These are phyloP conservation scores for Phytophthora hibernalis DNA, from an alignment of 352 stramenopile species.

Conservation along the genomic window DNA sequence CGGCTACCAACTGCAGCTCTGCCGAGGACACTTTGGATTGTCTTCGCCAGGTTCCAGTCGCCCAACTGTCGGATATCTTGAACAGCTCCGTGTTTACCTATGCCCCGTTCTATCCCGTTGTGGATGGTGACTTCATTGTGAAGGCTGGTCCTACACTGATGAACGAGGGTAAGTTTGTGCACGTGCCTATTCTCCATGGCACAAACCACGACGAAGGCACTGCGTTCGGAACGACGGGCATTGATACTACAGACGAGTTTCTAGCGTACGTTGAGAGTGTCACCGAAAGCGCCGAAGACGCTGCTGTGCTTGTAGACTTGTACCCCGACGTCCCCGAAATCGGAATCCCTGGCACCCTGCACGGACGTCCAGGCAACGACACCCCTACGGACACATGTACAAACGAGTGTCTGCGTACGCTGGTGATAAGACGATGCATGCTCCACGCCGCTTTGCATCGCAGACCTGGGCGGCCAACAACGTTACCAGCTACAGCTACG, in stretches of 20 bases:
- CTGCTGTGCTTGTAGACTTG: conserved; percentile 11
- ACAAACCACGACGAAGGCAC: conserved; percentile 38
- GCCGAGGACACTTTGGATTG: conserved; percentile 28
- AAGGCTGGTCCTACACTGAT: conserved; percentile 22
- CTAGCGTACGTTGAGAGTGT: conserved; percentile 18
- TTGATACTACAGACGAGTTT: conserved; percentile 32
- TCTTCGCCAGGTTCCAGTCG: conserved; percentile 34
- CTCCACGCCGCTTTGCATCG: conserved; percentile 24
- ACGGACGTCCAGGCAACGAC: conserved; percentile 13
- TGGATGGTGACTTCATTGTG: conserved; percentile 40
- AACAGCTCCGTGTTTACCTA: conserved; percentile 30
- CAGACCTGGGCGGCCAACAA: conserved; percentile 33
- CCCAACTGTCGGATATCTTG: conserved; percentile 21
- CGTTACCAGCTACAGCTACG: conserved; percentile 36
- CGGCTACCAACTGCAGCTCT: conserved; percentile 27
- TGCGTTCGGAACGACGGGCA: conserved; percentile 18
- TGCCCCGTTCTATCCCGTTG: conserved; percentile 21
- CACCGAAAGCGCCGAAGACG: conserved; percentile 6
- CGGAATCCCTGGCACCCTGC: conserved; percentile 23
- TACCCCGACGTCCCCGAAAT: conserved; percentile 31
- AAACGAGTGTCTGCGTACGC: conserved; percentile 27
- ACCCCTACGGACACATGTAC: conserved; percentile 28
- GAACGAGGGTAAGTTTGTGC: conserved; percentile 32
- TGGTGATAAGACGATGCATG: conserved; percentile 29
- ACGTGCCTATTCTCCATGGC: conserved; percentile 41